Evolutionary conservation across 352 stramenopile species (phyloP), one percentile per base, ranked within the genome.

Genomic region (Phytophthora aleatoria): DNA sequence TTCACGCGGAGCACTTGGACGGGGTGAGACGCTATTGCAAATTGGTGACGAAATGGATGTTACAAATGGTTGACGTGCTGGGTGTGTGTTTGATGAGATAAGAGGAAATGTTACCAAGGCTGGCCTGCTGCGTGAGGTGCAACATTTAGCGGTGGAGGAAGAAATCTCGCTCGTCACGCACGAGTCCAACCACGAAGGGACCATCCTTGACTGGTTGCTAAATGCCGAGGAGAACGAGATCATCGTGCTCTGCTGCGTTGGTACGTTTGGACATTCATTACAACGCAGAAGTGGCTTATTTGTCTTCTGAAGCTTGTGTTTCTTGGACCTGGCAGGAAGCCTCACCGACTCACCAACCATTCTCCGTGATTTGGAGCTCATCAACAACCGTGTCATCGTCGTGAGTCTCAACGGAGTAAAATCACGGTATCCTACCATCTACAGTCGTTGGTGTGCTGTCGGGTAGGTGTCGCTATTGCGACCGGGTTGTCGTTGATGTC

Each of bases 241-340:
- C 45, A 60, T 85, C 43, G 61, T 85, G 3, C 56, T 85, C 26
- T 74, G 64, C 33, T 86, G 74, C 74, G 77, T 76, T 50, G 69
- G 74, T 83, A 59, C 28, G 57, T 66, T 15, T 27, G 5, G 13
- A 30, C 8, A 16, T 13, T 64, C 35, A 41, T 3, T 7, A 38
- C 33, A 38, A 38, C 20, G 20, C 20, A 20, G 0, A 2, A 12
- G 5, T 11, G 30, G 15, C 2, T 16, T 47, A 5, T 51, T 6
- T 13, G 41, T 27, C 30, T 20, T 15, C 31, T 61, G 3, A 53
- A 44, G 33, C 3, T 35, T 13, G 16, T 38, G 15, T 39, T 7
- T 7, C 10, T 33, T 30, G n/a, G 30, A 4, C 2, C 4, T 61
- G 10, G 7, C 45, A 82, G 74, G 57, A 5, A 61, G 57, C 8